Base-by-base conservation (phyloP, 2,329 filamentous ascomycete genomes). In the Chaetomium sp. region DNA sequence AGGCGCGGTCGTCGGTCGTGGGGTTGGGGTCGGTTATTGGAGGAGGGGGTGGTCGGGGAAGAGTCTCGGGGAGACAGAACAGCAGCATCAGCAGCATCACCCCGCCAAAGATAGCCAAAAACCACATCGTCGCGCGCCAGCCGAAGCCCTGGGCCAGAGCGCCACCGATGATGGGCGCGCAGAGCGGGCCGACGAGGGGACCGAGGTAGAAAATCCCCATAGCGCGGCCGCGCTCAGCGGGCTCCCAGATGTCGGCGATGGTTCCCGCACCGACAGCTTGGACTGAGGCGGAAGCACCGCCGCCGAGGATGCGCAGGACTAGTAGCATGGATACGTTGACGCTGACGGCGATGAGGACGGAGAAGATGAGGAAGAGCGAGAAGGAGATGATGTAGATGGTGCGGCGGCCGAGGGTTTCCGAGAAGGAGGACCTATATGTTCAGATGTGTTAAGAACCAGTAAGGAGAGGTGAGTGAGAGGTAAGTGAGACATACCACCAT, bases 191-290 rank as follows among this genome's bases (percentile, higher is more conserved):
- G 49, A 84, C 79, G 7, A 94, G 71, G 0, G 89, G 89, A 0
- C 89, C 89, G 0, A 94, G 77, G 64, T 91, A 94, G 70, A 92
- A 94, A 42, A 88, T 72, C 41, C 87, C 82, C 88, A 94, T 94
- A n/a, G 89, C 89, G 12, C 74, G 75, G 2, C 89, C 89, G 49
- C 89, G 76, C 68, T 92, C 85, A 49, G 74, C 77, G 0, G 83
- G 71, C 60, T 89, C 86, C 86, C 88, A 95, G 10, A 92, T 77
- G 67, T 94, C 89, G 45, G 89, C 85, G 56, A 94, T 88, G 2
- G 89, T 91, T 5, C 89, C 89, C 1, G 88, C 88, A 4, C 89
- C 89, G 6, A 94, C 88, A 6, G 89, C 86, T 68, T 92, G 89
- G 0, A 91, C 89, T 1, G 86, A 88, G 1, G 89, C 88, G 0